phyloP scores from a whole-genome alignment of 2,329 filamentous ascomycete genomes.

The Myriosclerotinia scirpicola region DNA sequence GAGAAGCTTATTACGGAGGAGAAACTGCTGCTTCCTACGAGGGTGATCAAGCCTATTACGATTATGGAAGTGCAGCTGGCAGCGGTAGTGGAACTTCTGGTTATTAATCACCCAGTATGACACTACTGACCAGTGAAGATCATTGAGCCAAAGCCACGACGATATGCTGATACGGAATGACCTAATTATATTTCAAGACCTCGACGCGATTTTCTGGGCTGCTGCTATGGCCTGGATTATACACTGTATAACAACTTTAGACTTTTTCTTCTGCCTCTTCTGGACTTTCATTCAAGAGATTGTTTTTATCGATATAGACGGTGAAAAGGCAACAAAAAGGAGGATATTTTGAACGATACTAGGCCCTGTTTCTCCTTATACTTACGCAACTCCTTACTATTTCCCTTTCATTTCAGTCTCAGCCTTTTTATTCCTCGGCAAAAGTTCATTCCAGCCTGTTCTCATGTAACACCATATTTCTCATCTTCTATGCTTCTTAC shows the following conservation, averaged over 20 bases:
- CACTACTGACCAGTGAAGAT: background rate
- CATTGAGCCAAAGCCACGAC: background rate
- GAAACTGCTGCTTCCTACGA: conserved; percentile 33
- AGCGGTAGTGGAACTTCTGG: conserved; percentile 33
- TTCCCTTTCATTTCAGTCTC: background rate
- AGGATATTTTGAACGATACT: conserved; percentile 15
- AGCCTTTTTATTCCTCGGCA: conserved; percentile 2
- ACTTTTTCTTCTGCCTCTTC: conserved; percentile 1
- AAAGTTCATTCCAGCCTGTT: conserved; percentile 17
- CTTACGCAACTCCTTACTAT: background rate
- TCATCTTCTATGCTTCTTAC: conserved; percentile 13
- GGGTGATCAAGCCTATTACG: conserved; percentile 36
- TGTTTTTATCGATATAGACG: conserved; percentile 8
- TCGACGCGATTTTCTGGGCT: conserved; percentile 1
- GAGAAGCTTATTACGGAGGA: conserved; percentile 35
- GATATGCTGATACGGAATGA: background rate
- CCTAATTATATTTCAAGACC: conserved; percentile 14
- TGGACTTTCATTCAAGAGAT: conserved; percentile 3
- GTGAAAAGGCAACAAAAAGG: conserved; percentile 12
- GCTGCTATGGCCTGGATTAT: background rate
- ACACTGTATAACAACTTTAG: background rate
- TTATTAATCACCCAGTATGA: conserved; percentile 12
- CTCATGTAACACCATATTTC: conserved; percentile 9
- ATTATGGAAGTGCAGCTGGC: conserved; percentile 38
- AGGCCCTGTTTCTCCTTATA: background rate